A percentile compares a stretch with the other conserved stretches of the same genome.
These are phyloP conservation scores for Phytopythium vexans DNA, from an alignment of 352 stramenopile genomes.

Conservation along the genomic window DNA sequence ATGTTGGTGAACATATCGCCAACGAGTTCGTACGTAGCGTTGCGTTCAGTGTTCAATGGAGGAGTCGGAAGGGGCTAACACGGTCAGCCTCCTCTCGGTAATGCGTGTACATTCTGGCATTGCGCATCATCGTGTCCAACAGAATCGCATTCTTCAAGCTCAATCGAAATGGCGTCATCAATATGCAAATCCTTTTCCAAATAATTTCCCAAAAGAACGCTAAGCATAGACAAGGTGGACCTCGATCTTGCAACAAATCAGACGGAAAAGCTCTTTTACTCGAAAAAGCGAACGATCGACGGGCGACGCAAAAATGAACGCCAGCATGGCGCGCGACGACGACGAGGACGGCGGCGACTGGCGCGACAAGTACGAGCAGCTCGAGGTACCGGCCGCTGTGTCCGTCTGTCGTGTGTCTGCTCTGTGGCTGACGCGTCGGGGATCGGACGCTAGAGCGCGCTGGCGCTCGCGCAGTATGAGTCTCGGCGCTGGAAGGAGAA, in stretches of 20 bases:
- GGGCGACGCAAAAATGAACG: not conserved
- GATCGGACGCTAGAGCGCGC: constrained; percentile 35
- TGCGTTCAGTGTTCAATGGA: not conserved
- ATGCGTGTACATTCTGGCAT: too few species aligned
- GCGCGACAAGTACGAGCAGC: constrained; percentile 40
- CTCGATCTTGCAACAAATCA: not conserved
- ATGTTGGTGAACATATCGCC: too few species aligned
- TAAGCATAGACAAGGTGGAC: too few species aligned
- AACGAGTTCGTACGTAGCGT: not conserved
- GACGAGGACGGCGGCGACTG: constrained; percentile 20
- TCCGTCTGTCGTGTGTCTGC: constrained; percentile 1
- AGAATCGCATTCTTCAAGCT: not conserved
- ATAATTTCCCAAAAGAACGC: not conserved
- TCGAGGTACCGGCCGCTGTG: constrained; percentile 24
- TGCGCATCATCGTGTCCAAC: too few species aligned
- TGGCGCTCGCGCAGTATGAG: constrained; percentile 65
- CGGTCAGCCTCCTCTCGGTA: too few species aligned
- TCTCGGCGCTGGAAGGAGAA: constrained; percentile 78
- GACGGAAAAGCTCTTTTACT: not conserved
- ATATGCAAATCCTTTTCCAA: not conserved
- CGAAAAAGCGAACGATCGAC: not conserved
- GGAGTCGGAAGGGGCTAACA: too few species aligned
- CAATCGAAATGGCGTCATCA: not conserved
- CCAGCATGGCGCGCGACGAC: constrained; percentile 9
- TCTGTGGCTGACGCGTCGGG: not conserved